A percentile compares a stretch with the other conserved stretches of the same genome.
Conservation (phyloP, 1,284 basidiomycete species). For the Schizophyllum commune region DNA sequence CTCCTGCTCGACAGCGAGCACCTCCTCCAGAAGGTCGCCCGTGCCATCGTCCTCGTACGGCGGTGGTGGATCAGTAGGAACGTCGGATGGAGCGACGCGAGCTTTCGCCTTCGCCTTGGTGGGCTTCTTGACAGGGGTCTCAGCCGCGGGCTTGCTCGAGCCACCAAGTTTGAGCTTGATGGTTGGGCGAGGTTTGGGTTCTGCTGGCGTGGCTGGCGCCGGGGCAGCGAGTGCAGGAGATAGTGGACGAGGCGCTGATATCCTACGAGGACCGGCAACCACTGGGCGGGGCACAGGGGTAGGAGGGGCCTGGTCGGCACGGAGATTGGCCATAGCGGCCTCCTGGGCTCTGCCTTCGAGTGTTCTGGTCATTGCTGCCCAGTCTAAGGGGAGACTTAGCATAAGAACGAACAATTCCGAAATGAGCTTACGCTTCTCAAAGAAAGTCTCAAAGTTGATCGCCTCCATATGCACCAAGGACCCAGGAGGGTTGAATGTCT, state of each 20-base stretch:
- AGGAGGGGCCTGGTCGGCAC: neutral
- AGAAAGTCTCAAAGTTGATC: slow-evolving; percentile 70
- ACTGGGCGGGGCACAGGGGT: slow-evolving; percentile 11
- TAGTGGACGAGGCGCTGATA: slow-evolving; percentile 17
- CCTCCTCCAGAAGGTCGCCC: slow-evolving; percentile 71
- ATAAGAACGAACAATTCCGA: neutral
- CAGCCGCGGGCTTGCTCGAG: slow-evolving; percentile 18
- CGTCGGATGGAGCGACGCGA: slow-evolving; percentile 14
- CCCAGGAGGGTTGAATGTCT: slow-evolving; percentile 74
- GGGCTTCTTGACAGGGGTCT: slow-evolving; percentile 19
- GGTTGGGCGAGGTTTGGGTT: slow-evolving; percentile 31
- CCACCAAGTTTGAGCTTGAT: slow-evolving; percentile 51
- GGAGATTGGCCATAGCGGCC: no score
- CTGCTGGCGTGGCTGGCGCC: neutral
- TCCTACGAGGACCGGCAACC: slow-evolving; percentile 8
- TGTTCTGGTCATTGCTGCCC: slow-evolving; percentile 74
- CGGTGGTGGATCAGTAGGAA: slow-evolving; percentile 34
- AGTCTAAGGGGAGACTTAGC: slow-evolving; percentile 36
- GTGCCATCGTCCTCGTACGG: slow-evolving; percentile 68
- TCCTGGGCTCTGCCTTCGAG: slow-evolving; percentile 32
- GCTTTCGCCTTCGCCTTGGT: slow-evolving; percentile 34
- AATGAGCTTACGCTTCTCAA: slow-evolving; percentile 69
- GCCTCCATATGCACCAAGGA: slow-evolving; percentile 77
- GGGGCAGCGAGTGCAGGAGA: slow-evolving; percentile 9
- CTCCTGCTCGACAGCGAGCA: slow-evolving; percentile 59